Evolutionary conservation across 2,329 filamentous ascomycete species (phyloP).

Genomic region (Penicillium hordei): DNA sequence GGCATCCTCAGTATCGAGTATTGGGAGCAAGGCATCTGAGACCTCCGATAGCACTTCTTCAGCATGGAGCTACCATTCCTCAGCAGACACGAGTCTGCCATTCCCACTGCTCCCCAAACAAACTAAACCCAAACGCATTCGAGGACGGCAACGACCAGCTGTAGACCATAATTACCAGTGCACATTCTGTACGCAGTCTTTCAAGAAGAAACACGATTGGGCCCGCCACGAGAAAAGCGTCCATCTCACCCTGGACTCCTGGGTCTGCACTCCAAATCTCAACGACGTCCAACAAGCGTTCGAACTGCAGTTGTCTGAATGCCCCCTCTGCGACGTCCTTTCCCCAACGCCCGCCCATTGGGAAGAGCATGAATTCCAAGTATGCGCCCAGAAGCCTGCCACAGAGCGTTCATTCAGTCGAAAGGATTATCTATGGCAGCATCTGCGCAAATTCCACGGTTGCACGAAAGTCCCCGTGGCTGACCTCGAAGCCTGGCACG

Average conservation of each 20-base stretch:
- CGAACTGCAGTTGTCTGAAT: constrained; percentile 25
- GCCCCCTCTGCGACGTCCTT: constrained; percentile 51
- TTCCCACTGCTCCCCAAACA: constrained; percentile 23
- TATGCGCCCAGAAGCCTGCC: constrained; percentile 53
- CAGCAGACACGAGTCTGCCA: constrained; percentile 19
- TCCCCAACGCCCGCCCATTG: constrained; percentile 49
- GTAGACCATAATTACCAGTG: constrained; percentile 40
- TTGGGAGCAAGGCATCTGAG: constrained; percentile 32
- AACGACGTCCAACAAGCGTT: constrained; percentile 15
- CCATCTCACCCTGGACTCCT: constrained; percentile 50
- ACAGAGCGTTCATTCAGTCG: constrained; percentile 56
- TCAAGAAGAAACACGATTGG: constrained; percentile 54
- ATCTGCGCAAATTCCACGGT: constrained; percentile 55
- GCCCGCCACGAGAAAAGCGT: constrained; percentile 52
- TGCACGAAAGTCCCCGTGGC: constrained; percentile 51
- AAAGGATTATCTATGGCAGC: constrained; percentile 59
- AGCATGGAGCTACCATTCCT: constrained; percentile 36
- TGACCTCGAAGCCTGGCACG: constrained; percentile 58
- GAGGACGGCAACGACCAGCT: not conserved
- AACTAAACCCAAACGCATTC: constrained; percentile 8
- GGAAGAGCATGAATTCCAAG: constrained; percentile 54
- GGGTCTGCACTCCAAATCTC: constrained; percentile 33
- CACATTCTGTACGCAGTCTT: constrained; percentile 51
- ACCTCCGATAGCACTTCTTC: constrained; percentile 34
- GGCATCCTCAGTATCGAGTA: constrained; percentile 32